Base-by-base conservation (phyloP, 768 basidiomycete species). In the Termitomyces sp. region DNA sequence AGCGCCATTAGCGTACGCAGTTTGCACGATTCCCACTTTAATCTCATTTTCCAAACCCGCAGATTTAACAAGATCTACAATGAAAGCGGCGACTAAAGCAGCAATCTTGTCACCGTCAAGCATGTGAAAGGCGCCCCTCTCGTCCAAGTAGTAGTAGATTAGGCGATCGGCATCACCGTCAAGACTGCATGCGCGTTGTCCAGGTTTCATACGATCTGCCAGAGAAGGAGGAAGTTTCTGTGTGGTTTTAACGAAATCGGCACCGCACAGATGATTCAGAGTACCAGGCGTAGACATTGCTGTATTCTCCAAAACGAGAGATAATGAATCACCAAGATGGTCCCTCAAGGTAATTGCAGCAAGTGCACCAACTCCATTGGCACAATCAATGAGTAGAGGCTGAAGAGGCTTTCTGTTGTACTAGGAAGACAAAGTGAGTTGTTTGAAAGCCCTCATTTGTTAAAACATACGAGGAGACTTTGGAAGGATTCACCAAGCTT, bases 91-190 rank as follows among this genome's bases (percentile, higher is more conserved):
- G 24, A 93, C 93, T 37, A 99, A 80, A 0, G 90, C 87, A 4
- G 97, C 92, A 58, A 98, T 98, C 81, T 98, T 99, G 76, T 99
- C 97, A 12, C 97, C 97, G 65, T 99, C 97, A 44, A 99, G 82
- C 83, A 99, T 85, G 66, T 85, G 88, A 78, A 98, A 99, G 54
- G 81, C 77, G 36, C 83, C 79, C 33, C 80, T 77, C 59, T 88
- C 84, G 69, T 94, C 91, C 59, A 93, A 73, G 71, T 97, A 98
- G 75, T 87, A 98, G 70, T 94, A 99, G 68, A 99, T 95, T 64
- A 99, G 76, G 41, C 97, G 86, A 75, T 99, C 97, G 4, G 97
- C 97, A 71, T 99, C 97, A 39, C 97, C 97, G 64, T 99, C 97
- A 57, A 97, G 81, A 68, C 94, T 96, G 73, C 95, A 98, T 1